These are phyloP conservation scores for Comarum palustre DNA, from an alignment of 306 rosid genomes.

Conservation along the genomic window DNA sequence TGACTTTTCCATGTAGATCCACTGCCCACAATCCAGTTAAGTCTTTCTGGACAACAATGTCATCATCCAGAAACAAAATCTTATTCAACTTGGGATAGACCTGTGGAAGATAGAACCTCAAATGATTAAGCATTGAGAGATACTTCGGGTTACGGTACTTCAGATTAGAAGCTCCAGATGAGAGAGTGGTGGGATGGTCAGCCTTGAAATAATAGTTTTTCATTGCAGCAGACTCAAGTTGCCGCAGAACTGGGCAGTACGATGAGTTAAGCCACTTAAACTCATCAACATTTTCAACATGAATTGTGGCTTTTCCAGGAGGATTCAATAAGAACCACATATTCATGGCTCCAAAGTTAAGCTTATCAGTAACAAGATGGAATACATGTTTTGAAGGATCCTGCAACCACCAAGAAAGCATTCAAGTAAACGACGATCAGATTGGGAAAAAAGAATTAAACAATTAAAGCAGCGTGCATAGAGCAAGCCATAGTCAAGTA, in stretches of 20 bases:
- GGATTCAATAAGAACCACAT: constrained; percentile 98
- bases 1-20: constrained; percentile 81
- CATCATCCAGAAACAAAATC: constrained; percentile 91
- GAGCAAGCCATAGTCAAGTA: background rate
- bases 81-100: constrained; percentile 89
- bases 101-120: constrained; percentile 94
- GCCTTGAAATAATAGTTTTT: constrained; percentile 92
- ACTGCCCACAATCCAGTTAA: constrained; percentile 77
- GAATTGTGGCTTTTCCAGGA: constrained; percentile 87
- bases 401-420: constrained; percentile 48
- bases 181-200: constrained; percentile 64
- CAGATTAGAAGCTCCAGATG: constrained; percentile 78
- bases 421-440: background rate
- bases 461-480: constrained; percentile 15
- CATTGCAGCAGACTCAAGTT: constrained; percentile 91
- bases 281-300: constrained; percentile 90
- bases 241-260: constrained; percentile 90
- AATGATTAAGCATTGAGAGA: constrained; percentile 94
- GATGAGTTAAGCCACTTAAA: constrained; percentile 95
- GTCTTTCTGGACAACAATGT: constrained; percentile 97
- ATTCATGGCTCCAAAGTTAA: constrained; percentile 93
- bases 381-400: constrained; percentile 93
- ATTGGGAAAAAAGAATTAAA: background rate
- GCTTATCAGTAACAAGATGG: constrained; percentile 89
- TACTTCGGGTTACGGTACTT: constrained; percentile 97